Evolutionary conservation across 495 filamentous ascomycete genomes (phyloP).

Genomic region (Neurospora sublineolata): DNA sequence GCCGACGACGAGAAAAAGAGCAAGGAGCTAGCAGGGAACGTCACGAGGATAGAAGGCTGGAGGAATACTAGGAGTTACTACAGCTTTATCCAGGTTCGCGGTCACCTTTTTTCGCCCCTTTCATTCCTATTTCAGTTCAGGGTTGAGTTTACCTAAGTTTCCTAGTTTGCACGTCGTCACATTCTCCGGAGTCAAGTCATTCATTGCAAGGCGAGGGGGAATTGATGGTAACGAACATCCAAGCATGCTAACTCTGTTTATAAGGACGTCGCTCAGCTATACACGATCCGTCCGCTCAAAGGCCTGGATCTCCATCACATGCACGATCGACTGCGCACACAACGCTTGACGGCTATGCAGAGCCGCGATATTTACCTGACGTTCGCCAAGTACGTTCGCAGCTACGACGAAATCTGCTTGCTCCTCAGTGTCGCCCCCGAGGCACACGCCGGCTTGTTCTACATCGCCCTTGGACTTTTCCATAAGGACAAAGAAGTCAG

Average conservation of each 20-base stretch:
- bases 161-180: not conserved
- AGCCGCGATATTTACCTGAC: conserved; percentile 72
- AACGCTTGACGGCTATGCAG: conserved; percentile 59
- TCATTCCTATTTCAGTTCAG: not conserved
- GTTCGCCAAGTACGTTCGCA: conserved; percentile 60
- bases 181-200: not conserved
- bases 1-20: conserved; percentile 65
- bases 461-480: conserved; percentile 84
- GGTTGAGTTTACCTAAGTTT: not conserved
- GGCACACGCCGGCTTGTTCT: conserved; percentile 82
- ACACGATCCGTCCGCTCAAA: conserved; percentile 63
- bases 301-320: conserved; percentile 80
- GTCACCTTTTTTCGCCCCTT: conserved; percentile 5
- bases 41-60: conserved; percentile 91
- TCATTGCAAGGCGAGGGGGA: not conserved
- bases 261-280: conserved; percentile 53
- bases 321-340: conserved; percentile 73
- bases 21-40: conserved; percentile 77
- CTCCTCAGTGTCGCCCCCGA: conserved; percentile 79
- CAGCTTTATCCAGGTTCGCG: conserved; percentile 68
- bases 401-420: conserved; percentile 82
- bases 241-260: conserved; percentile 1
- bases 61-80: conserved; percentile 89
- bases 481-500: conserved; percentile 75
- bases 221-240: not conserved